Conservation (phyloP, 768 basidiomycete genomes). For the Gymnopilus junonius region DNA sequence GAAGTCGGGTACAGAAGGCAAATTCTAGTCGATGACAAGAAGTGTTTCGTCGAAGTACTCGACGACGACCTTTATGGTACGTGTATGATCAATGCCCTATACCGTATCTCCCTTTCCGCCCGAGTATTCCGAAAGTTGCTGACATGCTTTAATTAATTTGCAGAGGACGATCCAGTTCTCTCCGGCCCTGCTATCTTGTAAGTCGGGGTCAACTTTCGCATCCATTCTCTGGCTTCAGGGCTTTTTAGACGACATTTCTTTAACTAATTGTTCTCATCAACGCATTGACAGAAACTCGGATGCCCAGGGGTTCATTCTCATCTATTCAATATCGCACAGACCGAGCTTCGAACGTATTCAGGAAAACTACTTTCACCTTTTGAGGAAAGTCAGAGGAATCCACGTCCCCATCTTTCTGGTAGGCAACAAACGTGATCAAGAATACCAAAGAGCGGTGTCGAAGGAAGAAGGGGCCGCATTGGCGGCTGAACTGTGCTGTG, state of each 20-base stretch:
- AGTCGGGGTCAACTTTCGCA: not conserved
- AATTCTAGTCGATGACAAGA: not conserved
- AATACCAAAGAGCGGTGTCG: slow-evolving; percentile 77
- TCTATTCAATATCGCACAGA: not conserved
- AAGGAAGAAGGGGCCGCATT: slow-evolving; percentile 83
- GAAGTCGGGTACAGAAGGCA: not conserved
- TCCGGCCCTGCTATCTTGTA: not conserved
- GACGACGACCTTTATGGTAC: not conserved
- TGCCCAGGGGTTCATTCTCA: not conserved
- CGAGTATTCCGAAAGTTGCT: not conserved
- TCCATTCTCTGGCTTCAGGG: not conserved
- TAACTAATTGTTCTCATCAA: not conserved
- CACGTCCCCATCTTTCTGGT: not conserved
- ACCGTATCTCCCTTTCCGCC: too few species aligned
- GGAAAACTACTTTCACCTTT: not conserved
- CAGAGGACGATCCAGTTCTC: not conserved
- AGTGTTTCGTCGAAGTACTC: not conserved
- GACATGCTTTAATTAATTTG: not conserved
- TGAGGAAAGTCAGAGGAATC: not conserved
- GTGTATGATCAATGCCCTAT: too few species aligned
- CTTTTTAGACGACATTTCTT: not conserved
- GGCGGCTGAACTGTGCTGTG: slow-evolving; percentile 83
- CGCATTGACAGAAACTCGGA: not conserved
- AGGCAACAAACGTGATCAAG: slow-evolving; percentile 1
- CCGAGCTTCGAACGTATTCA: not conserved